Evolutionary conservation across 2,329 filamentous ascomycete species (phyloP), one percentile per base, ranked within the genome.

Genomic region (Alternaria arborescens): DNA sequence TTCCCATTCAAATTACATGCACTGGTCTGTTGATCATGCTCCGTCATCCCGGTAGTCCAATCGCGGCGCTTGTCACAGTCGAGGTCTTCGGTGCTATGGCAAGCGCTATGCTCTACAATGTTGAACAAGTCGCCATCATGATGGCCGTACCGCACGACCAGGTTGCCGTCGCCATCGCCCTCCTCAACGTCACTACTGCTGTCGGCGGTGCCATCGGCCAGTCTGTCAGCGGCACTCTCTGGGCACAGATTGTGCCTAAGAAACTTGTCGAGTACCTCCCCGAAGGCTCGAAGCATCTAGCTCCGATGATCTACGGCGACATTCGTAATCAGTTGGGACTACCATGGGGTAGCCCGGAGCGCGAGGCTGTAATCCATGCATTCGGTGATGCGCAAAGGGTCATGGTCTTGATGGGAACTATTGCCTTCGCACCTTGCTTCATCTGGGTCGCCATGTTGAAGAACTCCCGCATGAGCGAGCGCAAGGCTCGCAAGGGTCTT

Each of bases 161-260:
- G 24, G n/a, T 72, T 3, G 67, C 65, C 3, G 53, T 60, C 10
- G 62, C 47, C 12, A 55, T 72, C 16, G 70, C 67, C 6, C 81
- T 91, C 61, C 81, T 88, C 42, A 81, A 84, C 14, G 83, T 90
- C 20, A 84, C 87, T 32, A 66, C 61, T 3, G 84, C 84, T 58
- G 83, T 90, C 60, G 89, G 77, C 26, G 73, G 73, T 24, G 67
- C 72, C 3, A 66, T 78, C 8, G 77, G 77, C 6, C 69, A 67
- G 40, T 83, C 87, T 4, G 82, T 91, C 43, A 84, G 88, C 1
- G 83, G 83, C 0, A 87, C 88, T 8, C 85, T 91, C 57, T 91
- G 88, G 88, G 86, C 84, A 0, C 81, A 84, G 56, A 83, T 83
- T 2, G 84, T 91, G 60, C 82, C 82, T 14, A 53, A 44, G 24